Base-by-base conservation (phyloP, 371 early-diverging fungal species). In the Mucor lusitanicus region DNA sequence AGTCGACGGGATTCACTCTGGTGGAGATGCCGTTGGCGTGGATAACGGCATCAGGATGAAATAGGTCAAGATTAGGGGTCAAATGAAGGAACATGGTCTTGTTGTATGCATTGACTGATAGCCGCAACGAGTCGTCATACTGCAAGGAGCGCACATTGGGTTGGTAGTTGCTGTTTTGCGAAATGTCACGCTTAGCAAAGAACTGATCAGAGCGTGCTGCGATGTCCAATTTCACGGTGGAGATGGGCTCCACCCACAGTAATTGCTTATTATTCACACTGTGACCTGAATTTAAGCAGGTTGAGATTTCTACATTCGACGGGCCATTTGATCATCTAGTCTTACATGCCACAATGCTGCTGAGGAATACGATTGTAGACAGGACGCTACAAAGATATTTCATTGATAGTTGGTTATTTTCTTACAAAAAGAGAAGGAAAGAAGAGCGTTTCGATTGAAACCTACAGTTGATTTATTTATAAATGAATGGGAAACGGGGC, bases 41-140 rank as follows among this genome's bases (percentile, higher is more conserved):
- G 56, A 77, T 39, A 12, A 82, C 78, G 3, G 92, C 92, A 11
- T 92, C 80, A 0, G 91, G 87, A 71, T 94, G 95, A 40, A 95
- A 76, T 42, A 95, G 67, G 59, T 91, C 91, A 39, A 67, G 60
- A 78, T 94, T 92, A 39, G 92, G 94, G 65, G 85, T 85, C 30
- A 95, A 81, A 66, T 92, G 84, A 59, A 95, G 75, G 56, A 82
- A 75, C 68, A 90, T 91, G 0, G 95, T 92, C 25, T 79, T 81
- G 74, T 94, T 92, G 78, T 80, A 92, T 6, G 93, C 94, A 9
- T 69, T 63, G 46, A 94, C 75, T 15, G 81, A 68, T 6, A 93
- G 50, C 32, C 90, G 87, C 59, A 92, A 68, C 13, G 85, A 84
- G 63, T 90, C 94, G 64, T 90, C 87, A 53, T 80, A 70, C 59